Conservation (phyloP, 2,329 filamentous ascomycete species). For the Onygenales sp. region DNA sequence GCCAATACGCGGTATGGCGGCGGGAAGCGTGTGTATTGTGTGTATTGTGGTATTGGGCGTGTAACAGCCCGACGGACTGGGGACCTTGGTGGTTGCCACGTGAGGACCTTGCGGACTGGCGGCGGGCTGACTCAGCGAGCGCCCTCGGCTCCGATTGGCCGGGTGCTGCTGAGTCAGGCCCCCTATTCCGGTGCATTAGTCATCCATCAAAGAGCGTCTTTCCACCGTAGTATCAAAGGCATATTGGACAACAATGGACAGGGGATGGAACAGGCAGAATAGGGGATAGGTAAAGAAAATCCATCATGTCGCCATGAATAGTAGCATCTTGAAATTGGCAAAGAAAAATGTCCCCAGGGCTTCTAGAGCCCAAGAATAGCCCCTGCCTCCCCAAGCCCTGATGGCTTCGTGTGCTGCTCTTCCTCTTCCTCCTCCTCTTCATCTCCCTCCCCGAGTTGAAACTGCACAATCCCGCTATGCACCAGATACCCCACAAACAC, state of each 20-base stretch:
- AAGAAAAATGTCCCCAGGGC: constrained; percentile 12
- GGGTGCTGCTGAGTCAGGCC: neutral
- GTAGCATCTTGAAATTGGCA: neutral
- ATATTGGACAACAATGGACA: too few relatives aligned
- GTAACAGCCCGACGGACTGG: neutral
- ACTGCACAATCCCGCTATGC: constrained; percentile 18
- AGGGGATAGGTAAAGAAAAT: neutral
- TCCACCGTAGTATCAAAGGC: neutral
- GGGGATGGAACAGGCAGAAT: neutral
- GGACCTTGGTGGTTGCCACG: neutral
- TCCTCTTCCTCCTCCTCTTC: constrained; percentile 3
- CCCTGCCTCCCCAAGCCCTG: constrained; percentile 5
- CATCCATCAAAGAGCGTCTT: neutral
- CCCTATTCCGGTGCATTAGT: neutral
- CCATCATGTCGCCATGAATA: neutral
- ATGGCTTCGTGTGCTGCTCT: neutral
- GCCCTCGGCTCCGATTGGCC: neutral
- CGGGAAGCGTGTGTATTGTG: neutral
- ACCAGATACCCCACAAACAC: constrained; percentile 29
- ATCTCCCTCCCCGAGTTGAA: neutral
- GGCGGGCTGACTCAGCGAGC: neutral
- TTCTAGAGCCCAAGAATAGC: constrained; percentile 6
- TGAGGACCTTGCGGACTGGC: neutral
- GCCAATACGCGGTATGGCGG: neutral
- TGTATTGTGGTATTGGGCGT: neutral